A percentile compares a stretch with the other conserved stretches of the same genome.
Conservation (phyloP, 208 protist species). For the Pavlovales sp. region DNA sequence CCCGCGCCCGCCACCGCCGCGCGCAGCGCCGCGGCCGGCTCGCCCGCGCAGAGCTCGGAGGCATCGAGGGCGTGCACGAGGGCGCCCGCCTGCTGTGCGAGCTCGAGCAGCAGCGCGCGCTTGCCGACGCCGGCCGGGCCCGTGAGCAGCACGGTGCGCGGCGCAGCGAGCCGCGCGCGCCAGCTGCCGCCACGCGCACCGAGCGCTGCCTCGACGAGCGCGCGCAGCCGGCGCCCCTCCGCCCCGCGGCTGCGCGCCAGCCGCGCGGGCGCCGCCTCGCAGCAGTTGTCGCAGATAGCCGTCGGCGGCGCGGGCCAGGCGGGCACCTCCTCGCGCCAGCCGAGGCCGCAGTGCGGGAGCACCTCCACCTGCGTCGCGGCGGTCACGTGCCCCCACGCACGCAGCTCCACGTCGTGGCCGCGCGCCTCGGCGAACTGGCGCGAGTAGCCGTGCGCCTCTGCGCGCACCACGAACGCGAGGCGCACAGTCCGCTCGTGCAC, state of each 20-base stretch:
- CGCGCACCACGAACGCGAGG: background rate
- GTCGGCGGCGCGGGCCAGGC: background rate
- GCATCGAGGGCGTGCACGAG: background rate
- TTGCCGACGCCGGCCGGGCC: slow-evolving; percentile 79
- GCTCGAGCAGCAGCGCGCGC: slow-evolving; percentile 69
- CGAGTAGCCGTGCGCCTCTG: background rate
- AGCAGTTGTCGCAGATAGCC: too few relatives aligned
- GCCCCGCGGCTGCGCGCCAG: too few relatives aligned
- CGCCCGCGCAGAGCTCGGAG: too few relatives aligned
- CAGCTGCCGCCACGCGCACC: background rate
- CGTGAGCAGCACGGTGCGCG: slow-evolving; percentile 67
- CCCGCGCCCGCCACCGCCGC: too few relatives aligned
- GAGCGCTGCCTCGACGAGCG: background rate
- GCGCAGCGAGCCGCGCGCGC: background rate
- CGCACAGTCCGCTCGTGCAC: background rate
- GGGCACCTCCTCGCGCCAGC: too few relatives aligned
- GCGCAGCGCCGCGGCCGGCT: too few relatives aligned
- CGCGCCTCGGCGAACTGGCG: background rate
- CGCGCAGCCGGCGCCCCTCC: background rate
- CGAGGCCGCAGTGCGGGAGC: too few relatives aligned
- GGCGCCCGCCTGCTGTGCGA: background rate
- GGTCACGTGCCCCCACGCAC: background rate
- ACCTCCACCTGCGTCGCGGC: background rate
- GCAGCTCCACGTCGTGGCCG: too few relatives aligned
- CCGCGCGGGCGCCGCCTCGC: too few relatives aligned